A percentile compares a stretch with the other conserved stretches of the same genome.
phyloP scores from a whole-genome alignment of 2,329 filamentous ascomycete species.

The Plectosphaerella sp. region DNA sequence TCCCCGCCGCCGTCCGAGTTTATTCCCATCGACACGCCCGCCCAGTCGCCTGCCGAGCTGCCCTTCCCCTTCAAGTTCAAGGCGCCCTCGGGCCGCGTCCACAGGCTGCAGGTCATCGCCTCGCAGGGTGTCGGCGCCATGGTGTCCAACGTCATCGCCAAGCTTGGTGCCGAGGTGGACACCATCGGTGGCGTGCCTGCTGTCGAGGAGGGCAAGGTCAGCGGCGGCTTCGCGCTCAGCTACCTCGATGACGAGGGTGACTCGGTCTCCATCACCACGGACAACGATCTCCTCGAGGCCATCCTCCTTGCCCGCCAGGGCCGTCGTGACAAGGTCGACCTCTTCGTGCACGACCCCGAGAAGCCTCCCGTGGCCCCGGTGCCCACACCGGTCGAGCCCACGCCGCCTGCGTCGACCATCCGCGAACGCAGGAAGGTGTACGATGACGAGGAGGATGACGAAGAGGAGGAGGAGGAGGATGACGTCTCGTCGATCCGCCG shows the following conservation, averaged over 20 bases:
- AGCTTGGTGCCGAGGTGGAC: slow-evolving; percentile 80
- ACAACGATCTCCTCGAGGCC: slow-evolving; percentile 87
- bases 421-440: slow-evolving; percentile 45
- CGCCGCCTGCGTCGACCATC: slow-evolving; percentile 44
- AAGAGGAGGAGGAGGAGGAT: slow-evolving; percentile 45
- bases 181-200: slow-evolving; percentile 75
- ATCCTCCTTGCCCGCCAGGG: slow-evolving; percentile 76
- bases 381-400: slow-evolving; percentile 38
- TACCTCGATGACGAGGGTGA: slow-evolving; percentile 97
- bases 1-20: slow-evolving; percentile 66
- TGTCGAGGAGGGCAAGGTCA: slow-evolving; percentile 75
- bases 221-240: slow-evolving; percentile 83
- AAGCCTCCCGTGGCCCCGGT: slow-evolving; percentile 73
- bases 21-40: slow-evolving; percentile 44
- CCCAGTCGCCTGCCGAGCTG: slow-evolving; percentile 59
- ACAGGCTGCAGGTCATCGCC: slow-evolving; percentile 81
- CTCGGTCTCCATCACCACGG: slow-evolving; percentile 92
- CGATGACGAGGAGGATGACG: slow-evolving; percentile 54
- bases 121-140: slow-evolving; percentile 77
- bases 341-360: slow-evolving; percentile 92
- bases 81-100: slow-evolving; percentile 88
- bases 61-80: slow-evolving; percentile 99
- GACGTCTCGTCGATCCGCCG: slow-evolving; percentile 42
- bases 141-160: slow-evolving; percentile 70
- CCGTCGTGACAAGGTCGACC: slow-evolving; percentile 86